Conservation (phyloP, 2,329 filamentous ascomycete species). For the Pestalotiopsis sp. region DNA sequence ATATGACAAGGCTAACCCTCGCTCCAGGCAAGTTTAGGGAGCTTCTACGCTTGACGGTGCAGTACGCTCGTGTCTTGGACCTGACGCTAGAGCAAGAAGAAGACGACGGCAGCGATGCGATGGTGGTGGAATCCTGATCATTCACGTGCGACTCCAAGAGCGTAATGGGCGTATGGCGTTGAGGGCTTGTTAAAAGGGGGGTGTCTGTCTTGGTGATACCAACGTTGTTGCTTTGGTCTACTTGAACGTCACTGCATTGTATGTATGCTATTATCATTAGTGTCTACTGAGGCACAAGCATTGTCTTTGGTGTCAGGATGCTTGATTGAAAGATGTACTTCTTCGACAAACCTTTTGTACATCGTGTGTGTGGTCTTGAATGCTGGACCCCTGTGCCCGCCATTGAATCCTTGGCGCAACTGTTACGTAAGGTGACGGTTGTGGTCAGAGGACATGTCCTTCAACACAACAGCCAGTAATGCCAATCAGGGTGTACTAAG, state of each 20-base stretch:
- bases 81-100: slow-evolving; percentile 52
- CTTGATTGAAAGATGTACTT: too few relatives aligned
- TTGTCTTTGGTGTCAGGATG: neutral
- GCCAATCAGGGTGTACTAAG: neutral
- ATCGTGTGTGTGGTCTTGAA: too few relatives aligned
- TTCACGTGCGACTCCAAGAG: neutral
- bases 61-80: slow-evolving; percentile 84
- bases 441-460: too few relatives aligned
- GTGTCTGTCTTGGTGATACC: slow-evolving; percentile 4
- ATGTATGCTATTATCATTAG: neutral
- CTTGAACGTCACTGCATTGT: slow-evolving; percentile 8
- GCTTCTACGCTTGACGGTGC: slow-evolving; percentile 90
- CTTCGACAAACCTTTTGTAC: neutral
- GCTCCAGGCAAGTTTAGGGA: slow-evolving; percentile 87
- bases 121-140: slow-evolving; percentile 29
- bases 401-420: too few relatives aligned
- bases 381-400: too few relatives aligned
- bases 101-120: slow-evolving; percentile 39
- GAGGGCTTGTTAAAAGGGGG: neutral
- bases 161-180: slow-evolving; percentile 5
- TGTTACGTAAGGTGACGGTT: too few relatives aligned
- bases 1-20: slow-evolving; percentile 33
- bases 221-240: slow-evolving; percentile 2
- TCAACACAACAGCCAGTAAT: too few relatives aligned
- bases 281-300: neutral